Base-by-base conservation (phyloP, 305 asterid species). In the Solanum aculeatissimum region DNA sequence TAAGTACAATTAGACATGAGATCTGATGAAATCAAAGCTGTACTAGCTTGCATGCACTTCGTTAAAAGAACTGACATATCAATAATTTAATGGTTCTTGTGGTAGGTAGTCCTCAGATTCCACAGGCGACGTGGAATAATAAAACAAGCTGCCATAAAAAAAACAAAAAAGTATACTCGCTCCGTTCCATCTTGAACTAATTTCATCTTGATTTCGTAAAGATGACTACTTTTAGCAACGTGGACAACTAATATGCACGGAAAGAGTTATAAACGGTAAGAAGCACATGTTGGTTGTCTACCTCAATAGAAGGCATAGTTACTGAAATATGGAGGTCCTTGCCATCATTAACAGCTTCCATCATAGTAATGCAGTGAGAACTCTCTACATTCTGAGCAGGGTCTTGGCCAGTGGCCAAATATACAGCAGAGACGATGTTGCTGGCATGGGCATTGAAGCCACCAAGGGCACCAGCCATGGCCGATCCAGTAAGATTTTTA, bases 261-360 rank as follows among this genome's bases (percentile, higher is more conserved):
- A 57, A 27, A n/a, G 65, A n/a, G 14, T 35, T 16, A 75, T 32
- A 19, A 32, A 21, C 27, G 15, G 23, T 38, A 77, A 11, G 11
- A 14, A 29, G 57, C 3, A 19, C 12, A 57, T 49, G 83, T 55
- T 54, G 57, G 42, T 10, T 53, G 45, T 19, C 53, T 89, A 91
- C 93, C 93, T 91, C 93, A 87, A 91, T 89, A 27, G 92, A 89
- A 81, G 93, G 93, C 93, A 91, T 89, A 86, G 89, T 91, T 69
- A 91, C 93, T 9, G 93, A 91, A 69, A 89, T 14, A 82, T 91
- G 93, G 70, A 91, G 93, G 88, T 91, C 93, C 21, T 91, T 88
- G 84, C 93, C 93, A 70, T 86, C 87, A 57, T 91, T 89, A 18
- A 91, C 86, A 9, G 93, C 87, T 85, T 91, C 93, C 92, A 91